These are phyloP conservation scores for Flaveria bidentis DNA, from an alignment of 129 eudicot genomes.

Conservation along the genomic window DNA sequence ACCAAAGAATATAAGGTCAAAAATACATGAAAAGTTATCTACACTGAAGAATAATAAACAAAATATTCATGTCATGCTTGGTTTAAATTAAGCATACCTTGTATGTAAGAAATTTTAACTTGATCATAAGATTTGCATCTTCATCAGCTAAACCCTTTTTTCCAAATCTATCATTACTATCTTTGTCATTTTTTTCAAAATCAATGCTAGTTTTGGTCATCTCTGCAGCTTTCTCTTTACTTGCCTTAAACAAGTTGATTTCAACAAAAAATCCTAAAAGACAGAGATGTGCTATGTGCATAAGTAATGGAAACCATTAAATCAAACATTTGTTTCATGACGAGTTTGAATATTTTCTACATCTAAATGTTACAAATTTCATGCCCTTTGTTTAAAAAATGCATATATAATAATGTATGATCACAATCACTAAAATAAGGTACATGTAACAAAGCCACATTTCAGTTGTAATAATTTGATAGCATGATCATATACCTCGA, in stretches of 20 bases:
- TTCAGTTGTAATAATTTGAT: conserved; percentile 7
- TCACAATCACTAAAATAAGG: neutral
- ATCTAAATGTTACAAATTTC: conserved; percentile 4
- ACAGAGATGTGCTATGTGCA: conserved; percentile 17
- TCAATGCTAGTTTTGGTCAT: conserved; percentile 35
- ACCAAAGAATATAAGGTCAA: conserved; percentile 22
- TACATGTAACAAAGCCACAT: conserved; percentile 3
- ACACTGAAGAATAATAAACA: neutral
- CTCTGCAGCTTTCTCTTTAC: conserved; percentile 54
- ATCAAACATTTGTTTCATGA: neutral
- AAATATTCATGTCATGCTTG: neutral
- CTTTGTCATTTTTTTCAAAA: conserved; percentile 30
- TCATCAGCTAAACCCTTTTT: conserved; percentile 79
- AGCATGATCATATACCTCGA: conserved; percentile 61
- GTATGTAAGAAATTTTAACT: conserved; percentile 88
- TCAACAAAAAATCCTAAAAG: conserved; percentile 89
- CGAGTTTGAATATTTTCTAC: neutral
- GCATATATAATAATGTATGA: neutral
- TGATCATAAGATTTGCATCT: conserved; percentile 95
- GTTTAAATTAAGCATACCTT: conserved; percentile 49
- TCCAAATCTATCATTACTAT: conserved; percentile 33
- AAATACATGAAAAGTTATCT: neutral
- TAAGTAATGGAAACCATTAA: conserved; percentile 11
- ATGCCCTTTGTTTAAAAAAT: neutral
- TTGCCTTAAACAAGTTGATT: conserved; percentile 75